Base-by-base conservation (phyloP, 192 early-diverging fungal genomes). In the Coemansia umbellata region DNA sequence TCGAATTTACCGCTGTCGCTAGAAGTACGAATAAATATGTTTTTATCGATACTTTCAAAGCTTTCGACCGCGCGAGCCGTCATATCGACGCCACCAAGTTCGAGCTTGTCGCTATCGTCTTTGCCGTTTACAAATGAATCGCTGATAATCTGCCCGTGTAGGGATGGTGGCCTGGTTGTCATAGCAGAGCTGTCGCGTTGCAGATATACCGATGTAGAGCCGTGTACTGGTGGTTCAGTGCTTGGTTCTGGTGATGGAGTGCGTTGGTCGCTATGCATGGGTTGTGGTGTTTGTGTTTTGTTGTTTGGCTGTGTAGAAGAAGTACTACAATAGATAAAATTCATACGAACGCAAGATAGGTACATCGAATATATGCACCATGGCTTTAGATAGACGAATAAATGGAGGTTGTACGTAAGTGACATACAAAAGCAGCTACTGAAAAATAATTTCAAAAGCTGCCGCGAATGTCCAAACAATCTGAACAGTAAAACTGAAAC, bases 11-110 rank as follows among this genome's bases (percentile, higher is more conserved):
- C 50, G 48, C 50, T 58, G 14, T 76, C 74, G 14, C 42, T 53
- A 2, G 62, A 52, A 15, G 64, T 67, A 5, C 74, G 61, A 28
- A 76, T 54, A 66, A 70, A 66, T 44, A 69, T 63, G 47, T 70
- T 76, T 22, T 53, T 56, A 24, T 76, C 74, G 10, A 76, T 52
- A 21, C 4, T 14, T 33, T 69, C 74, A 36, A 76, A 76, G 62
- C 45, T 49, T 15, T 30, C 13, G 1, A 63, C 22, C 5, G 74
- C 74, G 27, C 23, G 22, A 3, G 41, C 58, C 3, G 74, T 76
- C 43, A 66, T 37, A 31, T 76, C 74, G 1, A 53, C 24, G 7
- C 63, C 74, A 4, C 53, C 55, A 1, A 69, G 31, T 18, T 67
- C 56, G 11, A 18, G 27, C 33, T 67, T 60, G 26, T 45, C 62